A percentile compares a stretch with the other conserved stretches of the same genome.
Conservation (phyloP, 2,329 filamentous ascomycete species). For the Calonectria pseudoreteaudii region DNA sequence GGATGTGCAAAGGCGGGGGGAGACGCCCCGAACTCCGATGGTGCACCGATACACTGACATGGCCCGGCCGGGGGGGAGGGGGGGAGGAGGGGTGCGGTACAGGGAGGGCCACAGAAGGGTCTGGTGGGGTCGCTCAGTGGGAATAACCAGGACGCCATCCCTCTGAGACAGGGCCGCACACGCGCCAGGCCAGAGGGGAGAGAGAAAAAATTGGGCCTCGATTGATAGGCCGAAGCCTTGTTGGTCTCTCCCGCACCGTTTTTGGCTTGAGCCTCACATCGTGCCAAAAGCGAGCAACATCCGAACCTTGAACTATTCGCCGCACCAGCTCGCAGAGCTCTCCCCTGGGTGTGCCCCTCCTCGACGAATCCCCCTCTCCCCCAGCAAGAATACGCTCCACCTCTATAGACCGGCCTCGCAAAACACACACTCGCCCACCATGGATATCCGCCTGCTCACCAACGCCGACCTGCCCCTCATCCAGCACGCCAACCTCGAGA, state of each 20-base stretch:
- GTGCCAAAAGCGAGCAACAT: not conserved
- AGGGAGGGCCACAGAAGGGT: not conserved
- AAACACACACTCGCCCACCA: constrained; percentile 54
- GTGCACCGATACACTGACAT: constrained; percentile 7
- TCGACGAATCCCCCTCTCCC: not conserved
- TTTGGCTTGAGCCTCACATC: constrained; percentile 20
- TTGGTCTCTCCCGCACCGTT: constrained; percentile 1
- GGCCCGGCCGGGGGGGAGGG: not conserved
- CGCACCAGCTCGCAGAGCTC: not conserved
- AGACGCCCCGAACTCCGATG: constrained; percentile 18
- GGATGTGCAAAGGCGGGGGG: constrained; percentile 1
- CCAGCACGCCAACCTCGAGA: constrained; percentile 98
- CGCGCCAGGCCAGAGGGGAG: not conserved
- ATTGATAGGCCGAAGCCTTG: constrained; percentile 7
- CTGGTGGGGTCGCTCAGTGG: constrained; percentile 10
- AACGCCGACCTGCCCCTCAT: constrained; percentile 89
- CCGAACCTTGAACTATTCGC: constrained; percentile 5
- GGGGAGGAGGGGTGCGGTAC: not conserved
- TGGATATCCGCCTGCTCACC: constrained; percentile 92
- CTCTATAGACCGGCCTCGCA: not conserved
- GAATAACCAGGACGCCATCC: not conserved
- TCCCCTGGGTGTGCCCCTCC: not conserved
- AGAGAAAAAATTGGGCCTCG: constrained; percentile 9
- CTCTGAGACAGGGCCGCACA: constrained; percentile 5
- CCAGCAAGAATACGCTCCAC: not conserved